Evolutionary conservation across 2,329 filamentous ascomycete genomes (phyloP).

Genomic region (Aureobasidium sp.): DNA sequence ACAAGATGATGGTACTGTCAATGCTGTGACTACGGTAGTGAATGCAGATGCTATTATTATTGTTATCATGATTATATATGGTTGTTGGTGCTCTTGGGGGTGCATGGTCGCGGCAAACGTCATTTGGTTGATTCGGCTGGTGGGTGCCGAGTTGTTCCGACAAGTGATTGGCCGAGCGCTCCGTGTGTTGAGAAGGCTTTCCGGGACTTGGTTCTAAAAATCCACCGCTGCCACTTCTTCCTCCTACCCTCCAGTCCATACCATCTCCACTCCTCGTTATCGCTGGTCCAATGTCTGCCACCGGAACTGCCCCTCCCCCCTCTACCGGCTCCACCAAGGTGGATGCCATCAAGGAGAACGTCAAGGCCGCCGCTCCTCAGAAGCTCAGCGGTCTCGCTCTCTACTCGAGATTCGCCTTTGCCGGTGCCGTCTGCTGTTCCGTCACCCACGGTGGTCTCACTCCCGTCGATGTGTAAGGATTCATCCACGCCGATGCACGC

Average conservation of each 20-base stretch:
- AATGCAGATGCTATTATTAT: no score
- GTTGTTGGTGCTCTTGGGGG: no score
- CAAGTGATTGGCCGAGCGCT: neutral
- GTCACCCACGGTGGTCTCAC: conserved; percentile 95
- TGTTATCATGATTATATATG: no score
- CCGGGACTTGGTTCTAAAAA: conserved; percentile 1
- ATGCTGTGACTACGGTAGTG: no score
- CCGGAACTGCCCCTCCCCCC: conserved; percentile 37
- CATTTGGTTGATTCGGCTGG: no score
- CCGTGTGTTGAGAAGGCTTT: neutral
- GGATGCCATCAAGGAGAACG: conserved; percentile 44
- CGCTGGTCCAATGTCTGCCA: conserved; percentile 24
- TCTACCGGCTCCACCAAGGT: conserved; percentile 48
- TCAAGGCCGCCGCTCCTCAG: conserved; percentile 41
- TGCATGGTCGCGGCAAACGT: no score
- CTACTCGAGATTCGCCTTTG: conserved; percentile 94
- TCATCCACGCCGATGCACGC: neutral
- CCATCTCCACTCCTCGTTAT: conserved; percentile 17
- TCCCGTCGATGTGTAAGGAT: conserved; percentile 98
- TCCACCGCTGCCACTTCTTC: conserved; percentile 1
- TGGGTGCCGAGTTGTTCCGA: neutral
- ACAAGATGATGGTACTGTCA: no score
- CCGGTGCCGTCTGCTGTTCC: conserved; percentile 95
- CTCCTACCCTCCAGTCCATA: conserved; percentile 9
- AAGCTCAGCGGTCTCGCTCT: conserved; percentile 61